Percentiles rank a stretch among this genome's conserved stretches.
phyloP scores from a whole-genome alignment of 2,329 filamentous ascomycete species.

The Alternaria consortialis region DNA sequence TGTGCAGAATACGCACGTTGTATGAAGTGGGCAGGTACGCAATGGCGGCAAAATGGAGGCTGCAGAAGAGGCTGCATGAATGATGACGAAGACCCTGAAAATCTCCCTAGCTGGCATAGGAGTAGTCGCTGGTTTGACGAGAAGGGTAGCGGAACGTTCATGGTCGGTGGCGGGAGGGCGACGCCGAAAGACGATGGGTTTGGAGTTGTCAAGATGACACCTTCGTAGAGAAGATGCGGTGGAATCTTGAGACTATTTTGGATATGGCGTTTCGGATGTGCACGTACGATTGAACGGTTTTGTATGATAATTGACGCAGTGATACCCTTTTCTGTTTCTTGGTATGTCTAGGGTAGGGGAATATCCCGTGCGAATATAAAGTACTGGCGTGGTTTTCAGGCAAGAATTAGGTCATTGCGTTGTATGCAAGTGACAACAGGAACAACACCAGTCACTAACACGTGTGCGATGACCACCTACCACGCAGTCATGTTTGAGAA shows the following conservation, averaged over 20 bases:
- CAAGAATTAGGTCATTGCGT: neutral
- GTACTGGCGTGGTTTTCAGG: neutral
- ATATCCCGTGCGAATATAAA: neutral
- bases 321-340: conserved; percentile 1
- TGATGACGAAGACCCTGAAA: conserved; percentile 45
- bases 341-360: neutral
- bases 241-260: neutral
- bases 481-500: neutral
- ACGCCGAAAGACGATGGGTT: conserved; percentile 13
- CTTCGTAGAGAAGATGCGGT: neutral
- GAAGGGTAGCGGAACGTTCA: conserved; percentile 38
- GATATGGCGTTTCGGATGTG: neutral
- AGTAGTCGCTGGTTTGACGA: conserved; percentile 45
- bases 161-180: conserved; percentile 39
- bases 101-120: conserved; percentile 47
- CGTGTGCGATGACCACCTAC: neutral
- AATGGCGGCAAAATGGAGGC: conserved; percentile 42
- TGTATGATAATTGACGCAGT: neutral
- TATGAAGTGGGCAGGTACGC: conserved; percentile 45
- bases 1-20: conserved; percentile 47
- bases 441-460: neutral
- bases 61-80: conserved; percentile 44
- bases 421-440: neutral
- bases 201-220: conserved; percentile 9
- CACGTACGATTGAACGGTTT: neutral